Conservation (phyloP, 2,329 filamentous ascomycete genomes). For the Arthrobotrys musiformis region DNA sequence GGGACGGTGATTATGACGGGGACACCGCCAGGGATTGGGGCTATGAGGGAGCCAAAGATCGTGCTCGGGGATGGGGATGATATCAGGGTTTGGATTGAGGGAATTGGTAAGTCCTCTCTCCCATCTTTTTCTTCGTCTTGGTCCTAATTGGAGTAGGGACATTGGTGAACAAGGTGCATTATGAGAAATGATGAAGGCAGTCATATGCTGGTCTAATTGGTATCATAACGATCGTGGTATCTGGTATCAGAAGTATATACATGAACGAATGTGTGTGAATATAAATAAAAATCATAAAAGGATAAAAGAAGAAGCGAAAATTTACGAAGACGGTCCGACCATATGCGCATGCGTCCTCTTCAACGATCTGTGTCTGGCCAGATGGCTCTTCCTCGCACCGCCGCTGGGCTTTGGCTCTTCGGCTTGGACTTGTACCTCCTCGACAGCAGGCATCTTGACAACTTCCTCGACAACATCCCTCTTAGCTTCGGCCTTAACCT, state of each 20-base stretch:
- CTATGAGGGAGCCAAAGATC: conserved; percentile 73
- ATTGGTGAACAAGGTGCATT: conserved; percentile 45
- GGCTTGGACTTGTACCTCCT: conserved; percentile 20
- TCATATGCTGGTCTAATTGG: conserved; percentile 27
- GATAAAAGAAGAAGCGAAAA: not conserved
- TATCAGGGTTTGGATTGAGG: conserved; percentile 75
- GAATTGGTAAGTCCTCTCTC: conserved; percentile 68
- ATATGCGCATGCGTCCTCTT: conserved; percentile 26
- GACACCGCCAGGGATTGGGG: conserved; percentile 76
- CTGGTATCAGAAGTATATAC: conserved; percentile 37
- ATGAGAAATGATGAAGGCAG: conserved; percentile 31
- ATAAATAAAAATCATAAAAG: conserved; percentile 5
- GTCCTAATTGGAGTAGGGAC: conserved; percentile 38
- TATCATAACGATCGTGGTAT: conserved; percentile 35
- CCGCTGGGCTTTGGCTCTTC: conserved; percentile 26
- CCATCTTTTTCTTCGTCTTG: no score
- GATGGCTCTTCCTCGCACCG: conserved; percentile 21
- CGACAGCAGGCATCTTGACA: conserved; percentile 23
- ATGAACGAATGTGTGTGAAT: conserved; percentile 28
- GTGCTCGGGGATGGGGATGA: conserved; percentile 78
- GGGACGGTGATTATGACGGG: conserved; percentile 76
- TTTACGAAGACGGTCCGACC: conserved; percentile 21
- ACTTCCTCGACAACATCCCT: conserved; percentile 24
- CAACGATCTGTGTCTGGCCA: conserved; percentile 1
- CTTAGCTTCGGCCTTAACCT: conserved; percentile 11